These are phyloP conservation scores for Tolypocladium sp. DNA, from an alignment of 2,329 filamentous ascomycete genomes.

Conservation along the genomic window DNA sequence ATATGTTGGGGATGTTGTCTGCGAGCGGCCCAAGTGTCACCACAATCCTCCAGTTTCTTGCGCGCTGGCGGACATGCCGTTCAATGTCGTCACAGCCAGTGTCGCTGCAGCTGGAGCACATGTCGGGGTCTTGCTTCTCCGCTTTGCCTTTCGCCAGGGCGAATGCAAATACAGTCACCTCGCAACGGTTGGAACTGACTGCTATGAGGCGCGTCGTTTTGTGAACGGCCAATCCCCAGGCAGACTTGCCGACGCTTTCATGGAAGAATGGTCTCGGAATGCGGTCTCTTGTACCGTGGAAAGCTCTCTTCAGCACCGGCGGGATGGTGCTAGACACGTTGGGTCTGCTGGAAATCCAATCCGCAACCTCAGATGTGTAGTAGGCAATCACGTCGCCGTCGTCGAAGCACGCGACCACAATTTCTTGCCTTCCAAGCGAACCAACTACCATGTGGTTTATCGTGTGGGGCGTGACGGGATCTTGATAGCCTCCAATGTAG, in stretches of 20 bases:
- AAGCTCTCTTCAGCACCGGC: conserved; percentile 2
- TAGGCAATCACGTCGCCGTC: conserved; percentile 69
- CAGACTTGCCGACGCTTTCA: conserved; percentile 66
- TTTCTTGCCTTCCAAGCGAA: conserved; percentile 59
- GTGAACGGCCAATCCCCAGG: conserved; percentile 86
- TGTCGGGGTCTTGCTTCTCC: neutral
- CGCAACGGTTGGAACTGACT: conserved; percentile 64
- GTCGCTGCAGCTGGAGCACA: conserved; percentile 5
- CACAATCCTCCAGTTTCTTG: conserved; percentile 40
- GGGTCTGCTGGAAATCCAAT: conserved; percentile 26
- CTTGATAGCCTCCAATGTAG: conserved; percentile 42
- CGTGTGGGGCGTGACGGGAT: conserved; percentile 42
- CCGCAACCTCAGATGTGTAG: conserved; percentile 46
- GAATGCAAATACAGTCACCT: conserved; percentile 44
- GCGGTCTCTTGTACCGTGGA: conserved; percentile 7
- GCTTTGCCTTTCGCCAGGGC: conserved; percentile 19
- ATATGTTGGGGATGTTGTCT: conserved; percentile 43
- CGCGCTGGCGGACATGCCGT: conserved; percentile 28
- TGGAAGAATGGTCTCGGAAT: conserved; percentile 52
- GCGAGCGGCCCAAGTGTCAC: conserved; percentile 29
- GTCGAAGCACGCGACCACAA: conserved; percentile 59
- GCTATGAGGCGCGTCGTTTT: conserved; percentile 75
- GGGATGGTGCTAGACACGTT: neutral
- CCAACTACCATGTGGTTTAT: conserved; percentile 64
- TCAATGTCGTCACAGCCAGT: conserved; percentile 11